phyloP scores from a whole-genome alignment of 1,139 yeast genomes.

The Geotrichum reessii region DNA sequence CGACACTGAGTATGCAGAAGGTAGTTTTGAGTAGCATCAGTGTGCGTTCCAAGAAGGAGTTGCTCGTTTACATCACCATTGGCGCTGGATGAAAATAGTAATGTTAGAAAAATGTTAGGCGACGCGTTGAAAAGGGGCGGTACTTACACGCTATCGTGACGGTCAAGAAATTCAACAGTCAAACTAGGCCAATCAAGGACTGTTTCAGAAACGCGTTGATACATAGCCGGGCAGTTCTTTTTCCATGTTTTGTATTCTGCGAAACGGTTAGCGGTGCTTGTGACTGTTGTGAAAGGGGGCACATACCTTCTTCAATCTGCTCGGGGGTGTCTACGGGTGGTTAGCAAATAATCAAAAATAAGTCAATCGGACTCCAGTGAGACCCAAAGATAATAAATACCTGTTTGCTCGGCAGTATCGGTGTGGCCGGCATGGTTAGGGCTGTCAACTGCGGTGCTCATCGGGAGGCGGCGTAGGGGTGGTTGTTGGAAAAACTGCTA shows the following conservation, averaged over 20 bases:
- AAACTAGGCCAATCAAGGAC: constrained; percentile 57
- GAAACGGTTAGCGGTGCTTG: not conserved
- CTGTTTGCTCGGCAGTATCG: not conserved
- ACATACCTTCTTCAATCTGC: constrained; percentile 16
- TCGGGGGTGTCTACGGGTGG: constrained; percentile 11
- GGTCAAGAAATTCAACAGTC: constrained; percentile 38
- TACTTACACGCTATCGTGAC: constrained; percentile 1
- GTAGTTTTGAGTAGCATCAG: constrained; percentile 74
- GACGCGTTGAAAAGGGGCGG: not conserved
- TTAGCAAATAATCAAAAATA: not conserved
- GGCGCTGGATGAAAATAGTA: constrained; percentile 18
- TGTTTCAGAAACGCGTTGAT: constrained; percentile 68
- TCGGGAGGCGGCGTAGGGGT: not conserved
- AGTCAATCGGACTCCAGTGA: not conserved
- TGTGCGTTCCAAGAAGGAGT: constrained; percentile 77
- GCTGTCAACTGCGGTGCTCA: not conserved
- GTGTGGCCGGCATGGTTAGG: not conserved
- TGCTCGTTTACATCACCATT: constrained; percentile 28
- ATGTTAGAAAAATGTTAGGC: not conserved
- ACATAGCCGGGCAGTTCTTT: constrained; percentile 84
- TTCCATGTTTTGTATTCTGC: constrained; percentile 88
- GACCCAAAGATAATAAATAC: not conserved
- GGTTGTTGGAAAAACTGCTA: not conserved
- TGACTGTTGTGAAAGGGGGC: not conserved
- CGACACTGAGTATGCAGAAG: constrained; percentile 41